Conservation (phyloP, 768 basidiomycete species). For the Suillus ampliporus region DNA sequence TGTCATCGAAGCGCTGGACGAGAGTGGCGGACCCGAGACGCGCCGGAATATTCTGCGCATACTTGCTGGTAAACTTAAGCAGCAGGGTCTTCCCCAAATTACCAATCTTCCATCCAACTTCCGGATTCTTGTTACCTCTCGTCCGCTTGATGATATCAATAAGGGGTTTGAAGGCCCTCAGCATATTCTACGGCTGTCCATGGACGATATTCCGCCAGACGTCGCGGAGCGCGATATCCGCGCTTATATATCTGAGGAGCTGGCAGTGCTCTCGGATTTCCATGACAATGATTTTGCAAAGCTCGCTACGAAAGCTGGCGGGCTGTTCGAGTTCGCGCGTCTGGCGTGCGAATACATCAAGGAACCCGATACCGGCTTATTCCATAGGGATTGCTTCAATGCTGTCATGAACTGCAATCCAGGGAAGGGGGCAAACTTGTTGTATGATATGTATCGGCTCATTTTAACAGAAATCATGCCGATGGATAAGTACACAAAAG, state of each 20-base stretch:
- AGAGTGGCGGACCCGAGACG: constrained; percentile 9
- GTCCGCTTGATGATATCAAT: constrained; percentile 9
- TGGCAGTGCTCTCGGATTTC: not conserved
- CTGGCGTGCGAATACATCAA: constrained; percentile 10
- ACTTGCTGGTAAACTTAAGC: constrained; percentile 9
- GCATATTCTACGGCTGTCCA: not conserved
- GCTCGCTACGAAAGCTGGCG: not conserved
- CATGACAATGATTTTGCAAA: not conserved
- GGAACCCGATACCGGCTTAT: not conserved
- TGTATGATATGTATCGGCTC: not conserved
- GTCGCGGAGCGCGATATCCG: not conserved
- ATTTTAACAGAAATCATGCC: not conserved
- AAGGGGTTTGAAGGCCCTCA: not conserved
- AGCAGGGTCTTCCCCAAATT: not conserved
- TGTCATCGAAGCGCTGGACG: constrained; percentile 32
- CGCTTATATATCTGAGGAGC: not conserved
- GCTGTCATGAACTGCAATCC: not conserved
- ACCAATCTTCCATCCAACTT: constrained; percentile 14
- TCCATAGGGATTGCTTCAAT: not conserved
- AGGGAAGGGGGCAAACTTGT: not conserved
- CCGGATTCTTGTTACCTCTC: constrained; percentile 18
- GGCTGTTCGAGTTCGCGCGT: constrained; percentile 17
- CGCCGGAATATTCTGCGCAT: constrained; percentile 28
- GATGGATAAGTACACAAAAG: not conserved
- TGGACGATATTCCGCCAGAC: not conserved